A percentile compares a stretch with the other conserved stretches of the same genome.
Evolutionary conservation across 2,329 filamentous ascomycete species (phyloP).

Genomic region (Bipolaris sorokiniana): DNA sequence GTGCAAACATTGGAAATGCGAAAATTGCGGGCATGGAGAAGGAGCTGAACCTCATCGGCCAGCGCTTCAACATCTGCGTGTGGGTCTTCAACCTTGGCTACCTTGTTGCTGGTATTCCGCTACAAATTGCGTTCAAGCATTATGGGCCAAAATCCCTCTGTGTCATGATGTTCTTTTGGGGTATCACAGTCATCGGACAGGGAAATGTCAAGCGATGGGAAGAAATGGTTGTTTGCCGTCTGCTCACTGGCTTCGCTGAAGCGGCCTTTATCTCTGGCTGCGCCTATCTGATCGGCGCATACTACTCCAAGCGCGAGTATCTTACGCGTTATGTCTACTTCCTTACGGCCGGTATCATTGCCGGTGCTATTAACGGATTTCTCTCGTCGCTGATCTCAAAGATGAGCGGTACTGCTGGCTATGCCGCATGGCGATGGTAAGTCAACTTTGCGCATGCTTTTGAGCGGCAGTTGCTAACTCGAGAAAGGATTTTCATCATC

Average conservation of each 20-base stretch:
- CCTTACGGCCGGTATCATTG: constrained; percentile 59
- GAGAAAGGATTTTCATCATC: constrained; percentile 63
- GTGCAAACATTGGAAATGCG: constrained; percentile 43
- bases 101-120: constrained; percentile 43
- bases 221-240: constrained; percentile 37
- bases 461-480: not conserved
- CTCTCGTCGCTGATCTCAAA: constrained; percentile 53
- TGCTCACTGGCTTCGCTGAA: constrained; percentile 42
- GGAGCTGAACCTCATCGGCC: constrained; percentile 43
- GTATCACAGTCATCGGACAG: constrained; percentile 42
- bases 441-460: constrained; percentile 1
- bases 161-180: constrained; percentile 46
- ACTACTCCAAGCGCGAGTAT: constrained; percentile 61
- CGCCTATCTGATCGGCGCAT: constrained; percentile 41
- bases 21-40: constrained; percentile 47
- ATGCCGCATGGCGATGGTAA: constrained; percentile 39
- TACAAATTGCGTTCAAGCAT: constrained; percentile 45
- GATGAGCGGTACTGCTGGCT: constrained; percentile 36
- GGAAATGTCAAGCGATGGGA: constrained; percentile 37
- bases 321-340: constrained; percentile 61
- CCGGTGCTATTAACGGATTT: constrained; percentile 63
- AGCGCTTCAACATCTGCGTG: constrained; percentile 48
- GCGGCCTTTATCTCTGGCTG: constrained; percentile 38
- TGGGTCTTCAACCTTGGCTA: constrained; percentile 50
- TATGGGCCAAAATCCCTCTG: constrained; percentile 42